These are phyloP conservation scores for Gleditsia sinensis DNA, from an alignment of 306 rosid genomes.

Conservation along the genomic window DNA sequence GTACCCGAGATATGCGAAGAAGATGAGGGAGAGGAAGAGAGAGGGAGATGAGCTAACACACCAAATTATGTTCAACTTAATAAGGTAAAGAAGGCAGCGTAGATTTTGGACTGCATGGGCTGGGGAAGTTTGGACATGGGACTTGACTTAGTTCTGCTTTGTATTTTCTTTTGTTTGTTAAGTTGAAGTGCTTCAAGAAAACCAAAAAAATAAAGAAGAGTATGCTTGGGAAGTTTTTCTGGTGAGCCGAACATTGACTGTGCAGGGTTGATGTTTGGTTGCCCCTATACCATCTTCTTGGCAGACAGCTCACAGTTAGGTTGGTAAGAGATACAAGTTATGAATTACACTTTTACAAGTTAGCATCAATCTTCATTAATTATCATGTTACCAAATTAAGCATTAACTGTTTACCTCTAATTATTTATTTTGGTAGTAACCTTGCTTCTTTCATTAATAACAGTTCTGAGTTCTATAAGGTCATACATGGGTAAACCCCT, in stretches of 20 bases:
- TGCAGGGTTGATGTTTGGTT: conserved; percentile 61
- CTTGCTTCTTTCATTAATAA: not conserved
- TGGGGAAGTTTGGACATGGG: conserved; percentile 24
- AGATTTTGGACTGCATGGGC: conserved; percentile 34
- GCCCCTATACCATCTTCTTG: conserved; percentile 57
- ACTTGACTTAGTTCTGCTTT: conserved; percentile 37
- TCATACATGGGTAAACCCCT: conserved; percentile 25
- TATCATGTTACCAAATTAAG: not conserved
- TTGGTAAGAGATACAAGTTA: conserved; percentile 38
- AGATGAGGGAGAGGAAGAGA: conserved; percentile 25
- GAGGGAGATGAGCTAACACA: conserved; percentile 83
- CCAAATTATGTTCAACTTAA: conserved; percentile 55
- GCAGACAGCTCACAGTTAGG: conserved; percentile 42
- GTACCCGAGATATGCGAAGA: conserved; percentile 37
- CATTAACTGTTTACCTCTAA: not conserved
- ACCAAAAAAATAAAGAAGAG: conserved; percentile 18
- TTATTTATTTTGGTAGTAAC: not conserved
- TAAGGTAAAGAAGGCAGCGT: conserved; percentile 40
- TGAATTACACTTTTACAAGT: conserved; percentile 32
- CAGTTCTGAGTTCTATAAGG: not conserved
- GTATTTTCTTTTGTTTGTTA: conserved; percentile 38
- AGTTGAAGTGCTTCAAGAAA: conserved; percentile 45
- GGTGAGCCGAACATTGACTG: conserved; percentile 84
- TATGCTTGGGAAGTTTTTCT: conserved; percentile 31
- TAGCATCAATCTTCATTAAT: conserved; percentile 6